Evolutionary conservation across 257 asterid genomes (phyloP).

Genomic region (Cordia subcordata): DNA sequence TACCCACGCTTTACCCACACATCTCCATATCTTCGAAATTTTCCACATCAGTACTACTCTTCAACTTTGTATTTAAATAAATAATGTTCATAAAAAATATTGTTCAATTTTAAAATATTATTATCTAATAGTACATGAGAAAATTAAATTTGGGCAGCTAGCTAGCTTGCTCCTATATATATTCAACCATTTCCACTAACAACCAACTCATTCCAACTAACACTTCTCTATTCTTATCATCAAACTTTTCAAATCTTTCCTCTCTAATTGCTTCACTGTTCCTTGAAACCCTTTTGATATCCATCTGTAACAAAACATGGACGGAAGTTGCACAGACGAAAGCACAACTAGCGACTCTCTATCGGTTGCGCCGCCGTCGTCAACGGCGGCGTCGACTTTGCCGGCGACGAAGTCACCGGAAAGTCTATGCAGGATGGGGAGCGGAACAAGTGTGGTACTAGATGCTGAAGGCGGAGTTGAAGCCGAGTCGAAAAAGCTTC

Average conservation of each 20-base stretch:
- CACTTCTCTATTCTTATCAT: not conserved
- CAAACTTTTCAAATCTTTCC: not conserved
- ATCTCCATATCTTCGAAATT: conserved; percentile 17
- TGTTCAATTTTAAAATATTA: not conserved
- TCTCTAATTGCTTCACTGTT: not conserved
- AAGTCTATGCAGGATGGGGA: conserved; percentile 51
- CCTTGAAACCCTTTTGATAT: not conserved
- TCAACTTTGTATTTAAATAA: too few species aligned
- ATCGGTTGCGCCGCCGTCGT: conserved; percentile 28
- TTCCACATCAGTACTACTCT: not conserved
- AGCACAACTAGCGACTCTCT: conserved; percentile 54
- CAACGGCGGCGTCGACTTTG: conserved; percentile 15
- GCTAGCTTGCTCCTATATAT: conserved; percentile 7
- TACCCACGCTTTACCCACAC: conserved; percentile 37
- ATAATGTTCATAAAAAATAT: too few species aligned
- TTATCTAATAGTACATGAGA: conserved; percentile 3
- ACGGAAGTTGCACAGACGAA: conserved; percentile 46
- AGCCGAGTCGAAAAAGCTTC: conserved; percentile 78
- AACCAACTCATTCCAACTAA: conserved; percentile 2
- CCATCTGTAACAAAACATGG: conserved; percentile 30
- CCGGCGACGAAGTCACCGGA: conserved; percentile 36
- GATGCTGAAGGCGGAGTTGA: conserved; percentile 60
- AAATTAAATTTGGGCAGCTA: conserved; percentile 5
- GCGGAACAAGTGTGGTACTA: conserved; percentile 55
- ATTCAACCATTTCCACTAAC: conserved; percentile 3